phyloP scores from a whole-genome alignment of 768 basidiomycete species.

The Xerocomellus chrysenteron region DNA sequence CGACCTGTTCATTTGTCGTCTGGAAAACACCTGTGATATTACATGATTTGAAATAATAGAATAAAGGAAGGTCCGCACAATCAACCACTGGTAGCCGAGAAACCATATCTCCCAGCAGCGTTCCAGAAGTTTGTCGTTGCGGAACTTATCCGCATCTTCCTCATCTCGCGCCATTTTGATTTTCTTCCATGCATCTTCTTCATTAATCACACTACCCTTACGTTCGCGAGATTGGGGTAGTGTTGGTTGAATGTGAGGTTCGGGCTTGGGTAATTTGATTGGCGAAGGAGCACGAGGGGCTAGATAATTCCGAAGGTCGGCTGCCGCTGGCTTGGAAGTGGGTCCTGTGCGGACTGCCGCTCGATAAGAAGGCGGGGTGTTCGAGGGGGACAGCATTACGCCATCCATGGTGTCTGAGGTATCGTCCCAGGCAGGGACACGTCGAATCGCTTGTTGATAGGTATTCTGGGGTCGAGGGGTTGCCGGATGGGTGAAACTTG shows the following conservation, averaged over 20 bases:
- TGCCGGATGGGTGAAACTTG: conserved; percentile 25
- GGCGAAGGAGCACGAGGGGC: conserved; percentile 27
- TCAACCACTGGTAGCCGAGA: conserved; percentile 68
- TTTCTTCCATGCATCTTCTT: conserved; percentile 78
- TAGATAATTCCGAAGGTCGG: conserved; percentile 12
- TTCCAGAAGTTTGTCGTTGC: conserved; percentile 60
- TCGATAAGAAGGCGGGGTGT: conserved; percentile 50
- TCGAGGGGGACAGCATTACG: conserved; percentile 34
- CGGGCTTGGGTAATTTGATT: conserved; percentile 29
- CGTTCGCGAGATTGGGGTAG: conserved; percentile 36
- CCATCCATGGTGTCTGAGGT: conserved; percentile 39
- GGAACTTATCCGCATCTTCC: conserved; percentile 66
- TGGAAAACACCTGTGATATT: conserved; percentile 30
- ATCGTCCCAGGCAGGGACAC: conserved; percentile 35
- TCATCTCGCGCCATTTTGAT: conserved; percentile 71
- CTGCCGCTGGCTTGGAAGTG: conserved; percentile 14
- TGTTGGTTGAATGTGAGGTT: conserved; percentile 16
- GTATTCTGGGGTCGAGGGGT: conserved; percentile 30
- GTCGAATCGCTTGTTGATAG: conserved; percentile 10
- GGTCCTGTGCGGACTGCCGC: conserved; percentile 36
- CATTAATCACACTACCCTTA: conserved; percentile 54
- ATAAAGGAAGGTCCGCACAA: conserved; percentile 46
- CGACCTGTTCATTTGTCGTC: conserved; percentile 72
- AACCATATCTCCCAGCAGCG: conserved; percentile 78
- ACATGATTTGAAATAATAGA: conserved; percentile 14